Evolutionary conservation across 306 rosid species (phyloP).

Genomic region (Dryas alaskensis): DNA sequence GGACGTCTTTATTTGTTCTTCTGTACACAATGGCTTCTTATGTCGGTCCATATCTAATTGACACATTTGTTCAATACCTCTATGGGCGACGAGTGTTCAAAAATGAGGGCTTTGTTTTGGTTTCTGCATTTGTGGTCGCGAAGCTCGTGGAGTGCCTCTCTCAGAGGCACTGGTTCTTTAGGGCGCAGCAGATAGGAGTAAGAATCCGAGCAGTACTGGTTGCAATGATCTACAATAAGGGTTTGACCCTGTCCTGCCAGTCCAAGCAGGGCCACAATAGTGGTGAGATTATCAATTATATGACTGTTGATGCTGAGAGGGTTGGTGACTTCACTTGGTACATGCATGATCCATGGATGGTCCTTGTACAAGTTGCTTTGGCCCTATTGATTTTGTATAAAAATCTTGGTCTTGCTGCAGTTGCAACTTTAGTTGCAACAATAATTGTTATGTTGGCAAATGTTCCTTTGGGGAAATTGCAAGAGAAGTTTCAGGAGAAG

Average conservation of each 20-base stretch:
- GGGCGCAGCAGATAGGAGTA: constrained; percentile 57
- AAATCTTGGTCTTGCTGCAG: constrained; percentile 73
- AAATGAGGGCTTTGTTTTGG: constrained; percentile 64
- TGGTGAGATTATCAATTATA: constrained; percentile 75
- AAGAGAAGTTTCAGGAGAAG: constrained; percentile 67
- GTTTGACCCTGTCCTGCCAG: constrained; percentile 59
- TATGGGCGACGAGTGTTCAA: constrained; percentile 44
- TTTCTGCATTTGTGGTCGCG: constrained; percentile 49
- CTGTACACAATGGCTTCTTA: constrained; percentile 52
- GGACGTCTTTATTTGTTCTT: constrained; percentile 39
- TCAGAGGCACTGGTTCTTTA: constrained; percentile 62
- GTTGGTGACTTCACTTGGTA: constrained; percentile 64
- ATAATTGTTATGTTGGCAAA: constrained; percentile 62
- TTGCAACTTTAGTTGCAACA: constrained; percentile 65
- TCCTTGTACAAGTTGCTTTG: constrained; percentile 56
- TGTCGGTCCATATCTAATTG: constrained; percentile 82
- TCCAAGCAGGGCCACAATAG: constrained; percentile 55
- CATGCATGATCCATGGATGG: constrained; percentile 68
- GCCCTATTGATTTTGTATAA: constrained; percentile 65
- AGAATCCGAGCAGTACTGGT: constrained; percentile 55
- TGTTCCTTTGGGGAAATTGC: constrained; percentile 61
- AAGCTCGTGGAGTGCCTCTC: constrained; percentile 67
- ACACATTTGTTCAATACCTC: constrained; percentile 67
- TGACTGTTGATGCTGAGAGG: constrained; percentile 85
- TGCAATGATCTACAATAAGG: constrained; percentile 59